Percentiles rank a stretch among this genome's conserved stretches.
Conservation (phyloP, 1,284 basidiomycete species). For the Marasmius sp. region DNA sequence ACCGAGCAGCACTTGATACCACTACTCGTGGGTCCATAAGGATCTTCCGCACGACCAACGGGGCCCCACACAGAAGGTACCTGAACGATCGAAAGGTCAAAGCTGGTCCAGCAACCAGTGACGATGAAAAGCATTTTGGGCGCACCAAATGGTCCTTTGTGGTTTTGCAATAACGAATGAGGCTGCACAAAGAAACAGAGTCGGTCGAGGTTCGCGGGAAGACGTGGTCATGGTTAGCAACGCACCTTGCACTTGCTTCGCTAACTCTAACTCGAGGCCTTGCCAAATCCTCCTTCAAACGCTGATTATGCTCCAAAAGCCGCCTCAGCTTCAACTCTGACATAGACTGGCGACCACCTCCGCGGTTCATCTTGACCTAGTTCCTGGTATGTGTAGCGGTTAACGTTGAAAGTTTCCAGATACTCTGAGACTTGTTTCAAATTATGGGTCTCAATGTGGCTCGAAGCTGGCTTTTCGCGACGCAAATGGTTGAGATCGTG, state of each 20-base stretch:
- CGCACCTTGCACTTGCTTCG: slow-evolving; percentile 88
- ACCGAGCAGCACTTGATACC: slow-evolving; percentile 54
- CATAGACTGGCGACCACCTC: slow-evolving; percentile 73
- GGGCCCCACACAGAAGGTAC: slow-evolving; percentile 94
- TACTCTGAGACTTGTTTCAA: too few relatives aligned
- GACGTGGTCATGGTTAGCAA: slow-evolving; percentile 2
- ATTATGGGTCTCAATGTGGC: too few relatives aligned
- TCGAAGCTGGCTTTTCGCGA: too few relatives aligned
- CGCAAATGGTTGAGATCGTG: too few relatives aligned
- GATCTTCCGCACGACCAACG: slow-evolving; percentile 84
- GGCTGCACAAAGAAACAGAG: slow-evolving; percentile 39
- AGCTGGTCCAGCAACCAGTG: slow-evolving; percentile 15
- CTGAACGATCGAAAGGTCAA: slow-evolving; percentile 36
- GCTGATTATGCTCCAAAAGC: slow-evolving; percentile 90
- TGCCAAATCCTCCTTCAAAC: slow-evolving; percentile 87
- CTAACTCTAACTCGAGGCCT: slow-evolving; percentile 87
- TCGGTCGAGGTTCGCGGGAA: background rate
- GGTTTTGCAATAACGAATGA: slow-evolving; percentile 90
- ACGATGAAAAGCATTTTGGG: slow-evolving; percentile 18
- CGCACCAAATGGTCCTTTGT: slow-evolving; percentile 86
- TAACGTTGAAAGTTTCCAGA: too few relatives aligned
- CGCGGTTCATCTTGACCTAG: background rate
- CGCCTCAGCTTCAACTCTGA: slow-evolving; percentile 94
- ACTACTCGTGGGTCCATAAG: slow-evolving; percentile 76
- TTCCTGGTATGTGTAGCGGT: too few relatives aligned